These are phyloP conservation scores for Lentinula novae-zelandiae DNA, from an alignment of 1,284 basidiomycete species.

Conservation along the genomic window DNA sequence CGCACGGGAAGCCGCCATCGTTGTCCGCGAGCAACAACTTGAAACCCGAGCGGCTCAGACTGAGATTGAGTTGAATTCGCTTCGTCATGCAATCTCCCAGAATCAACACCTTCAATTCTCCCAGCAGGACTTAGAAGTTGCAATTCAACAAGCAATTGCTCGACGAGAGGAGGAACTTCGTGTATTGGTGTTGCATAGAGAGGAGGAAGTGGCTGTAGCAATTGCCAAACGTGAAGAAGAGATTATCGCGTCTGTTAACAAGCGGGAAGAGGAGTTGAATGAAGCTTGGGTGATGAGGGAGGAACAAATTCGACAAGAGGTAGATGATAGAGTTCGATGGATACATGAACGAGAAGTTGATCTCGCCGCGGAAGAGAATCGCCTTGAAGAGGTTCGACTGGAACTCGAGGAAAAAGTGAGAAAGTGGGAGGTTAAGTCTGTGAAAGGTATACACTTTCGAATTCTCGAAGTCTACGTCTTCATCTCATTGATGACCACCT, in stretches of 20 bases:
- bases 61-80: slow-evolving; percentile 51
- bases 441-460: slow-evolving; percentile 14
- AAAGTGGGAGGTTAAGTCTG: slow-evolving; percentile 34
- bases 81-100: slow-evolving; percentile 41
- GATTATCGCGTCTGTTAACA: slow-evolving; percentile 64
- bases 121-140: slow-evolving; percentile 43
- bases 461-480: neutral
- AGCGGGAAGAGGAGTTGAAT: slow-evolving; percentile 65
- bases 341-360: slow-evolving; percentile 48
- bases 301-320: slow-evolving; percentile 48
- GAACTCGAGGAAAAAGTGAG: slow-evolving; percentile 46
- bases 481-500: neutral
- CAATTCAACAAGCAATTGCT: slow-evolving; percentile 57
- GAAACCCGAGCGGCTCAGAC: slow-evolving; percentile 46
- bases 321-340: slow-evolving; percentile 53
- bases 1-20: slow-evolving; percentile 51
- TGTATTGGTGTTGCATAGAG: slow-evolving; percentile 59
- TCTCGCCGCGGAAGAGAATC: slow-evolving; percentile 46
- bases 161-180: slow-evolving; percentile 64
- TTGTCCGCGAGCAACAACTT: slow-evolving; percentile 53
- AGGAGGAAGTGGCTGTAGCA: slow-evolving; percentile 64
- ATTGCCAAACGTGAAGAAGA: slow-evolving; percentile 69
- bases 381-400: slow-evolving; percentile 38
- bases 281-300: slow-evolving; percentile 60
- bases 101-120: slow-evolving; percentile 31